Base-by-base conservation (phyloP, 306 rosid species). In the Abrus precatorius region DNA sequence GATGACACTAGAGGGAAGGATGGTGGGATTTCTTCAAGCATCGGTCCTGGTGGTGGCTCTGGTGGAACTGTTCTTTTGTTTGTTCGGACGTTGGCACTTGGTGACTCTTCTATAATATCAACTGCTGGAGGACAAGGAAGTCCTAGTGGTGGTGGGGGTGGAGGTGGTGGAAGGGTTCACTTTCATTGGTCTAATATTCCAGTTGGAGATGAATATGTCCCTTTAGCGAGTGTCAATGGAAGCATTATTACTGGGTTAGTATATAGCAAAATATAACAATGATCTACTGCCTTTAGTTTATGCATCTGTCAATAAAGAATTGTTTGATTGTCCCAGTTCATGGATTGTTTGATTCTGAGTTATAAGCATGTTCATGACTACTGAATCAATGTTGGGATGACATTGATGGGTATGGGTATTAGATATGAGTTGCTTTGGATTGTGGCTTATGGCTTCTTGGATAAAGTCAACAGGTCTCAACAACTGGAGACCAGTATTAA, bases 1-100 rank as follows among this genome's bases (percentile, higher is more conserved):
- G 94, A 86, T 65, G 90, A 75, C 69, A 62, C 80, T n/a, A 69
- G 79, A 44, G 82, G 74, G 75, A 82, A 83, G 77, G 88, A 78
- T 76, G 84, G 84, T 59, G 52, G 72, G 77, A 3, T 67, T 65
- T 33, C 85, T 81, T 86, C 90, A 61, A 83, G 85, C 85, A 72
- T 91, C 67, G 98, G 99, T 73, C 97, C 98, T 47, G 99, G 99
- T 38, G 98, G 99, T 74, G 99, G 98, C 82, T 95, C 99, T 36
- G 99, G 99, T 82, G 99, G 99, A 86, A 95, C 98, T 52, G 87
- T 95, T 84, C 92, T 95, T 80, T 77, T 95, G 74, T 95, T 95
- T 79, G 89, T 95, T 70, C 88, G 86, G 74, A 70, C 86, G 5
- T 56, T 95, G 72, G 84, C 81, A 54, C 96, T 95, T 65, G 85